A percentile compares a stretch with the other conserved stretches of the same genome.
These are phyloP conservation scores for Aspergillus pseudoviridinutans DNA, from an alignment of 2,329 filamentous ascomycete genomes.

Conservation along the genomic window DNA sequence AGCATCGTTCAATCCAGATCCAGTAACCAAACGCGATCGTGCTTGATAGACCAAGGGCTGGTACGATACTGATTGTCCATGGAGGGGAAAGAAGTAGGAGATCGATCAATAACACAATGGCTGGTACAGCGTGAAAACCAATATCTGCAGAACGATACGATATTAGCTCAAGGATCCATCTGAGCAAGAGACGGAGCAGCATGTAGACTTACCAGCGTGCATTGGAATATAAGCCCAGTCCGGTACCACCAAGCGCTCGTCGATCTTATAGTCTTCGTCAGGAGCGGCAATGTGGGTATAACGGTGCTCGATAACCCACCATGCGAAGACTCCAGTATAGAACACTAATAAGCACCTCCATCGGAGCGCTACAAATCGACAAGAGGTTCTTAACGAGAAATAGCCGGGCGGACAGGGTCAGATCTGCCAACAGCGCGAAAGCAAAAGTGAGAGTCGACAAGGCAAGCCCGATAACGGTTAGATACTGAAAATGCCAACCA, in stretches of 20 bases:
- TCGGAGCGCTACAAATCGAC: conserved; percentile 54
- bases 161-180: background rate
- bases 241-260: conserved; percentile 49
- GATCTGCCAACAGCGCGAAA: conserved; percentile 53
- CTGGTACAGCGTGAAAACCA: conserved; percentile 50
- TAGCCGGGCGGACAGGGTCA: conserved; percentile 48
- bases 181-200: background rate
- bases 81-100: conserved; percentile 57
- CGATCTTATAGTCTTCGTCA: conserved; percentile 29
- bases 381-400: conserved; percentile 58
- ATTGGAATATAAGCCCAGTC: conserved; percentile 36
- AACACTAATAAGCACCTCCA: conserved; percentile 58
- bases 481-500: conserved; percentile 63
- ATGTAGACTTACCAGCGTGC: conserved; percentile 30
- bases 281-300: background rate
- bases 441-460: conserved; percentile 54
- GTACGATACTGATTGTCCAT: conserved; percentile 53
- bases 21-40: conserved; percentile 57
- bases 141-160: conserved; percentile 31
- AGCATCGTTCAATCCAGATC: conserved; percentile 62
- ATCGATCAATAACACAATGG: conserved; percentile 52
- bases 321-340: conserved; percentile 58
- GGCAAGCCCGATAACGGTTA: conserved; percentile 59
- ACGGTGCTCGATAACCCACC: conserved; percentile 30
- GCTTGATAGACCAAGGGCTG: conserved; percentile 48